These are phyloP conservation scores for Blastobotrys elegans DNA, from an alignment of 1,139 yeast species.

Conservation along the genomic window DNA sequence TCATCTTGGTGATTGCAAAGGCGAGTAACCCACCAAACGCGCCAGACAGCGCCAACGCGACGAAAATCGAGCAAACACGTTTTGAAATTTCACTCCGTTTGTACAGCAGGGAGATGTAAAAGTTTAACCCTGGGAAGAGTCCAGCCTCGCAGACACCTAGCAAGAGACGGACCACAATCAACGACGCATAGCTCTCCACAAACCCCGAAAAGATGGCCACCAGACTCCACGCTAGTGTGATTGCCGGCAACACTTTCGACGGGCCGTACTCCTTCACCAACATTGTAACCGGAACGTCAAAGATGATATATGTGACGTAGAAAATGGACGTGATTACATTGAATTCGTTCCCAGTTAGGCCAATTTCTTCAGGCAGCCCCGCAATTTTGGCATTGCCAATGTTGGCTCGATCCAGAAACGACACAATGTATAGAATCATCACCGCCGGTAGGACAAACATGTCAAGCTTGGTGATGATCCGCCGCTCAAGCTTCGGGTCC, in stretches of 20 bases:
- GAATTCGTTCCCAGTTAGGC: constrained; percentile 41
- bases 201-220: constrained; percentile 58
- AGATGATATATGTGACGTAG: constrained; percentile 31
- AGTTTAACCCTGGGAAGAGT: constrained; percentile 47
- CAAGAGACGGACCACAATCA: constrained; percentile 44
- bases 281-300: constrained; percentile 35
- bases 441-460: constrained; percentile 64
- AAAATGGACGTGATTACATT: constrained; percentile 25
- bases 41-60: constrained; percentile 11
- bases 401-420: constrained; percentile 67
- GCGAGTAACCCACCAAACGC: constrained; percentile 50
- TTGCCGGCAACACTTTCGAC: constrained; percentile 43
- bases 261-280: constrained; percentile 33
- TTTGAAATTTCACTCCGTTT: constrained; percentile 27
- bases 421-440: constrained; percentile 60
- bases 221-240: constrained; percentile 52
- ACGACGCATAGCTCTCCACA: constrained; percentile 41
- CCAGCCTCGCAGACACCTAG: constrained; percentile 57
- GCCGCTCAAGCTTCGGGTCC: constrained; percentile 2
- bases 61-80: constrained; percentile 11
- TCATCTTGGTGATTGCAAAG: constrained; percentile 34
- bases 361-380: constrained; percentile 48
- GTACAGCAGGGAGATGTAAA: constrained; percentile 26
- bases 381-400: constrained; percentile 60
- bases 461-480: constrained; percentile 44